Base-by-base conservation (phyloP, 2,329 filamentous ascomycete genomes). In the Neoscytalidium dimidiatum region DNA sequence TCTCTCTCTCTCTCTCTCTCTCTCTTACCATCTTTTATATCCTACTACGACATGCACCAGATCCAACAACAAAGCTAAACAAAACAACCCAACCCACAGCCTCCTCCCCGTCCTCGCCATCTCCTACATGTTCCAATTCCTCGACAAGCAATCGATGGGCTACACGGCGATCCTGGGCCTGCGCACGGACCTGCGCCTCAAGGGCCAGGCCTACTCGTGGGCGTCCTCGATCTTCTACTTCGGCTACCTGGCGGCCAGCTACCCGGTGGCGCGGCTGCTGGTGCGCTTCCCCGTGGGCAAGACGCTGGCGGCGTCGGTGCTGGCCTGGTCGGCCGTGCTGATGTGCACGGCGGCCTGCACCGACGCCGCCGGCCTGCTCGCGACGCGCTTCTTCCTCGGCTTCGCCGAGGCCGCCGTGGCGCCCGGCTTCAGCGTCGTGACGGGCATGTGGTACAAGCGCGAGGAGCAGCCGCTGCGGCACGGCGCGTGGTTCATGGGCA, bases 381-480 rank as follows among this genome's bases (percentile, higher is more conserved):
- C 68, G 17, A 67, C 56, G 38, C 69, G 70, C 57, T 68, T 67
- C 28, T 62, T 71, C 17, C 66, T 74, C 62, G 74, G 69, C 13
- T 66, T 70, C 13, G 72, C 70, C 62, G 74, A 72, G 65, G 65
- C 49, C 38, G 65, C 62, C 58, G 66, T 66, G 41, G 72, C 73
- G 6, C 76, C 73, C 2, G 74, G 73, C 14, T 79, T 79, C 67
- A 56, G 48, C 17, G 56, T 68, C 64, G 48, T 66, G 62, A 72
- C 65, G 44, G 58, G 51, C 29, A 70, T 69, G 69, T 69, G 69
- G 70, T 68, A 71, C 60, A 72, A 65, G 48, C 60, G 57, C 8
- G 38, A 8, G n/a, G 21, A 53, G 21, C 44, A 65, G 19, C 46
- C 52, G 26, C 38, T 38, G 13, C n/a, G 64, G 14, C 61, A 58